phyloP scores from a whole-genome alignment of 371 early-diverging fungal species.

The Quaeritorhiza haematococci region DNA sequence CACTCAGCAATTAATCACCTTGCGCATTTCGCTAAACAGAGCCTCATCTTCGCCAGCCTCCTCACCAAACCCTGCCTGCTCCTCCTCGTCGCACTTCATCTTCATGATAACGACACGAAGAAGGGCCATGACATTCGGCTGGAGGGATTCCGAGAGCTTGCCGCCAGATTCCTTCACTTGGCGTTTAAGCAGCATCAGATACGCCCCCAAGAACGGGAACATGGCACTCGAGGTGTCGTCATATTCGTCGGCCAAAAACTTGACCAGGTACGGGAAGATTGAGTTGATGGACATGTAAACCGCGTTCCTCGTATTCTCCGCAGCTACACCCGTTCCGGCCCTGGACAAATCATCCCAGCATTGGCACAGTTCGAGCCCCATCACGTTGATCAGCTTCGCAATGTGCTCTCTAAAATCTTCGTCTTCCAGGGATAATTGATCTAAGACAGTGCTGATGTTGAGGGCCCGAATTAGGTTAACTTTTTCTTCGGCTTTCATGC shows the following conservation, averaged over 20 bases:
- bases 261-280: constrained; percentile 62
- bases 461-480: constrained; percentile 77
- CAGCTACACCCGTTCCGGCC: constrained; percentile 1
- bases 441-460: constrained; percentile 62
- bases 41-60: constrained; percentile 79
- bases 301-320: constrained; percentile 2
- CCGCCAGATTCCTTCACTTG: constrained; percentile 8
- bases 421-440: constrained; percentile 14
- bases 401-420: constrained; percentile 73
- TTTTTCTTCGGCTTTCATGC: constrained; percentile 87
- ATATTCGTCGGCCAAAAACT: constrained; percentile 71
- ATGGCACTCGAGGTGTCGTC: constrained; percentile 77
- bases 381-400: constrained; percentile 72
- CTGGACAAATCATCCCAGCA: constrained; percentile 59
- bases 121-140: constrained; percentile 43
- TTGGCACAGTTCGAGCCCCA: constrained; percentile 77
- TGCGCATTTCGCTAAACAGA: constrained; percentile 69
- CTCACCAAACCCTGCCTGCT: constrained; percentile 64
- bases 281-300: constrained; percentile 23
- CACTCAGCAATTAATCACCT: no score
- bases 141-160: constrained; percentile 1
- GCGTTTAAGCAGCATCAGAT: constrained; percentile 22
- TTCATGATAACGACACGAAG: constrained; percentile 73
- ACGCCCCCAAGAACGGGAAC: constrained; percentile 43
- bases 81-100: constrained; percentile 83